Percentiles rank a stretch among this genome's conserved stretches.
Evolutionary conservation across 805 yeast genomes (phyloP).

Genomic region (Myxozyma vanderwaltii): DNA sequence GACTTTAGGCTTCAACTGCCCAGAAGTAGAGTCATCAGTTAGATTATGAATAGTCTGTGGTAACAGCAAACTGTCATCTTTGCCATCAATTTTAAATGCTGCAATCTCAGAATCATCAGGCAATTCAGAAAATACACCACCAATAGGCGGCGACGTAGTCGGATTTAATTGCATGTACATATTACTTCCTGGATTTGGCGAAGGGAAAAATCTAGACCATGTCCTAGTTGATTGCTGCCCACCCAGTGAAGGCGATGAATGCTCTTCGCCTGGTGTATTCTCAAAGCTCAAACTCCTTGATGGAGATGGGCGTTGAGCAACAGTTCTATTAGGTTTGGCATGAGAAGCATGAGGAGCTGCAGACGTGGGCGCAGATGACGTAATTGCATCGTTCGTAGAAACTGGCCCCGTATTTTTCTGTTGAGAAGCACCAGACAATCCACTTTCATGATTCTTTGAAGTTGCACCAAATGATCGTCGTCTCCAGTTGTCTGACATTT

Average conservation of each 20-base stretch:
- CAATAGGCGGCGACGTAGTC: slow-evolving; percentile 12
- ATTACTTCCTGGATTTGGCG: not conserved
- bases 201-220: slow-evolving; percentile 30
- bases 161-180: not conserved
- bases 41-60: slow-evolving; percentile 28
- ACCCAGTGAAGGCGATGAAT: not conserved
- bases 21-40: slow-evolving; percentile 24
- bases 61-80: slow-evolving; percentile 7
- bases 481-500: slow-evolving; percentile 30
- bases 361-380: not conserved
- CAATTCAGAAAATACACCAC: not conserved
- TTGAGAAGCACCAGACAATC: not conserved
- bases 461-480: slow-evolving; percentile 16
- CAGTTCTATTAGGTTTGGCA: slow-evolving; percentile 2
- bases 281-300: slow-evolving; percentile 3
- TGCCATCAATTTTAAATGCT: slow-evolving; percentile 4
- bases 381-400: not conserved
- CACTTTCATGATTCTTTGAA: not conserved
- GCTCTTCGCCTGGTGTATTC: not conserved
- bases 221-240: slow-evolving; percentile 13
- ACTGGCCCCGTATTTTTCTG: not conserved
- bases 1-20: slow-evolving; percentile 23
- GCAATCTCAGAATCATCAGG: not conserved
- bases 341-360: slow-evolving; percentile 22
- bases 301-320: slow-evolving; percentile 19